Conservation (phyloP, 1,284 basidiomycete species). For the Neolentinus lepideus region DNA sequence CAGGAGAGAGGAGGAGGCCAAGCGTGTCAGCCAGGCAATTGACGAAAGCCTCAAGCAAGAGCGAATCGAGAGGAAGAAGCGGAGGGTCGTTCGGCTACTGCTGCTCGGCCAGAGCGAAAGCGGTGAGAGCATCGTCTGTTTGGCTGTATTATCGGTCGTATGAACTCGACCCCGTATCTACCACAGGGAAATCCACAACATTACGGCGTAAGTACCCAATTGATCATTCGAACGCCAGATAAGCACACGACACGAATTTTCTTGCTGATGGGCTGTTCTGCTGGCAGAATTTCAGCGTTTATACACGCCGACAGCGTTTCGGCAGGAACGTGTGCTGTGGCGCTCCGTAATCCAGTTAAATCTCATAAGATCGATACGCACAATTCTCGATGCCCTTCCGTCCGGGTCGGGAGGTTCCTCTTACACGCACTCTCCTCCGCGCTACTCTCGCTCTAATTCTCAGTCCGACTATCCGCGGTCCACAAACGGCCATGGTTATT, state of each 20-base stretch:
- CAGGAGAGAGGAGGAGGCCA: conserved; percentile 49
- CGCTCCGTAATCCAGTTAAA: conserved; percentile 76
- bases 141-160: neutral
- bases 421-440: neutral
- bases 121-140: conserved; percentile 32
- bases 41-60: conserved; percentile 57
- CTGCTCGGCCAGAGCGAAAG: conserved; percentile 71
- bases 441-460: neutral
- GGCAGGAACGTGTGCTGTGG: conserved; percentile 69
- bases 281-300: conserved; percentile 66
- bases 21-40: conserved; percentile 47
- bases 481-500: neutral
- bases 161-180: neutral
- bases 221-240: conserved; percentile 2
- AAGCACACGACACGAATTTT: neutral
- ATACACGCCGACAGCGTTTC: conserved; percentile 71
- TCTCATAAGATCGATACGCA: conserved; percentile 66
- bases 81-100: conserved; percentile 51
- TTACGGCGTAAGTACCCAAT: conserved; percentile 50
- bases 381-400: conserved; percentile 59
- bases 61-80: conserved; percentile 46
- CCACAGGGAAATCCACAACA: conserved; percentile 64
- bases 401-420: neutral
- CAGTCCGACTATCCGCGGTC: neutral
- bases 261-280: neutral